Evolutionary conservation across 2,329 filamentous ascomycete species (phyloP).

Genomic region (Diaporthe sp.): DNA sequence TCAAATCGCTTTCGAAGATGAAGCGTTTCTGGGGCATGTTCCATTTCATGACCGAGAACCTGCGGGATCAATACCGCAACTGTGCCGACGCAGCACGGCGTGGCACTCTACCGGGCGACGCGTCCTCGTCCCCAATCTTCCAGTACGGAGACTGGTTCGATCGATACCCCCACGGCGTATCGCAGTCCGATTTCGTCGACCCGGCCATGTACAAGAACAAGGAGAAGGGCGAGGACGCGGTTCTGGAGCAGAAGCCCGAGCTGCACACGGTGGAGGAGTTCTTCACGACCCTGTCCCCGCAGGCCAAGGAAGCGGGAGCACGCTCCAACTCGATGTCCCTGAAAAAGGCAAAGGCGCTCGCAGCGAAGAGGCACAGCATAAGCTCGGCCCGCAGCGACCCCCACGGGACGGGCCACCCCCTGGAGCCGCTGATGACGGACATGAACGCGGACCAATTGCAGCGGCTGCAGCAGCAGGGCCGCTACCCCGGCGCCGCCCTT

Average conservation of each 20-base stretch:
- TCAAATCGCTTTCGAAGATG: constrained; percentile 93
- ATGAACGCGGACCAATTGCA: constrained; percentile 51
- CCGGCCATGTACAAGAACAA: constrained; percentile 76
- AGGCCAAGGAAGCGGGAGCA: constrained; percentile 59
- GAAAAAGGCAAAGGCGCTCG: constrained; percentile 56
- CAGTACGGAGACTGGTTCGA: constrained; percentile 99
- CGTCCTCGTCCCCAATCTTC: constrained; percentile 76
- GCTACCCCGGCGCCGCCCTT: constrained; percentile 57
- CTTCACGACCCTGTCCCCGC: constrained; percentile 82
- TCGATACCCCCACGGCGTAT: constrained; percentile 92
- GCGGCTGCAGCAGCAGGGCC: constrained; percentile 56
- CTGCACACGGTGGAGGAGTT: constrained; percentile 96
- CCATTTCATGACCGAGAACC: constrained; percentile 93
- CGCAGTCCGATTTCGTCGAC: constrained; percentile 86
- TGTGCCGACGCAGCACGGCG: constrained; percentile 85
- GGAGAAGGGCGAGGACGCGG: constrained; percentile 87
- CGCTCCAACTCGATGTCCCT: constrained; percentile 32
- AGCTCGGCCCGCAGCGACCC: constrained; percentile 52
- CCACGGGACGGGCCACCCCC: constrained; percentile 46
- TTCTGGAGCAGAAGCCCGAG: constrained; percentile 89
- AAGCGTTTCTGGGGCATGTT: constrained; percentile 99
- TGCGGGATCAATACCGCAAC: constrained; percentile 88
- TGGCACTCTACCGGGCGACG: constrained; percentile 67
- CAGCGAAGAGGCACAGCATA: constrained; percentile 54
- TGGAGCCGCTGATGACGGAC: constrained; percentile 58